Evolutionary conservation across 2,329 filamentous ascomycete genomes (phyloP).

Genomic region (Cladosporium sp.): DNA sequence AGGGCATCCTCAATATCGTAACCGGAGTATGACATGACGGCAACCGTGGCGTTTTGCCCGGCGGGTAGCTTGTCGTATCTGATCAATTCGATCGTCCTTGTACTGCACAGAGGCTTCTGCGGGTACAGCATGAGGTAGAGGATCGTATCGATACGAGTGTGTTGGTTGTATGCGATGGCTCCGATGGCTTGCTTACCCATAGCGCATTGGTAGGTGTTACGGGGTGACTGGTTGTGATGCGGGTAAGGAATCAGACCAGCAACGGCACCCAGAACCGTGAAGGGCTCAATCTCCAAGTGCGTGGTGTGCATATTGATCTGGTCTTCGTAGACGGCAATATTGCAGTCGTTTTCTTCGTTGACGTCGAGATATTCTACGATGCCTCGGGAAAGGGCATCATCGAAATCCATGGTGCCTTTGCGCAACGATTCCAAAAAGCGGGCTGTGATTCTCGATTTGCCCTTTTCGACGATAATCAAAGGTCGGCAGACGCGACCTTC

Average conservation of each 20-base stretch:
- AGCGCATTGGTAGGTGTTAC: constrained; percentile 98
- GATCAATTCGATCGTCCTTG: constrained; percentile 90
- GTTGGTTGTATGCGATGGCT: constrained; percentile 96
- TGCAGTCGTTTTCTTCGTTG: constrained; percentile 95
- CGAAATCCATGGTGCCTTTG: constrained; percentile 79
- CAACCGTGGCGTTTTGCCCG: constrained; percentile 93
- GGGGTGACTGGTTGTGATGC: constrained; percentile 96
- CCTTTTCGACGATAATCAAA: constrained; percentile 89
- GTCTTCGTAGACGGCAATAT: constrained; percentile 84
- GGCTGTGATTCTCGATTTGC: constrained; percentile 71
- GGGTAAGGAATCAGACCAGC: constrained; percentile 96
- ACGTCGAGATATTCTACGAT: constrained; percentile 96
- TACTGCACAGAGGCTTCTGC: constrained; percentile 95
- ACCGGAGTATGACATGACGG: constrained; percentile 98
- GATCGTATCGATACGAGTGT: constrained; percentile 91
- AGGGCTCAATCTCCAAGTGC: constrained; percentile 95
- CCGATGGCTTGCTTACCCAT: constrained; percentile 99
- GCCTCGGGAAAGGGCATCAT: constrained; percentile 85
- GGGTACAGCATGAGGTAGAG: constrained; percentile 97
- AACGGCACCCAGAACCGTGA: constrained; percentile 91
- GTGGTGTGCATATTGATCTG: constrained; percentile 81
- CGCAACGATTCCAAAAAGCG: constrained; percentile 77
- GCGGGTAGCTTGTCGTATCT: constrained; percentile 97
- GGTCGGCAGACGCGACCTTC: constrained; percentile 95
- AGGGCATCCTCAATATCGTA: constrained; percentile 99